These are phyloP conservation scores for Meira nashicola DNA, from an alignment of 1,284 basidiomycete genomes.

Conservation along the genomic window DNA sequence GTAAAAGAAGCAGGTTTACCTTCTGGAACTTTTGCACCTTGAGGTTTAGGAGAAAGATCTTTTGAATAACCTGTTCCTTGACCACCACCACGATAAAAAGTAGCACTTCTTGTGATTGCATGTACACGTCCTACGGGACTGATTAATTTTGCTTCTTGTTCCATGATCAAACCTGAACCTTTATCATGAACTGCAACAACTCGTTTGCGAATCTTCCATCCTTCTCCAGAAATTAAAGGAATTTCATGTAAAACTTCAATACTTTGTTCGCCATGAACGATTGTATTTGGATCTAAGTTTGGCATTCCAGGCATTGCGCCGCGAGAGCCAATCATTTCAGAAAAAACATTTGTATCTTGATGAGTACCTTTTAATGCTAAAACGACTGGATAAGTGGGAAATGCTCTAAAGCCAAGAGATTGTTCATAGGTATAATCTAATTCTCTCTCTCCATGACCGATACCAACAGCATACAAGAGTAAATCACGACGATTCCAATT, in stretches of 20 bases:
- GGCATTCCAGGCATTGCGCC: conserved; percentile 34
- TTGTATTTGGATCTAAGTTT: conserved; percentile 50
- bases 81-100: conserved; percentile 42
- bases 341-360: conserved; percentile 48
- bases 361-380: conserved; percentile 40
- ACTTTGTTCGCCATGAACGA: conserved; percentile 54
- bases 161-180: conserved; percentile 35
- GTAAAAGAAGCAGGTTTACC: conserved; percentile 26
- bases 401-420: conserved; percentile 44
- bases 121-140: conserved; percentile 30
- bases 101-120: conserved; percentile 32
- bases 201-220: conserved; percentile 42
- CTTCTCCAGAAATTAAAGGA: conserved; percentile 34
- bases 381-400: conserved; percentile 54
- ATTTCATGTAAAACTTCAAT: conserved; percentile 51
- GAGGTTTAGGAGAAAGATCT: conserved; percentile 22
- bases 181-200: conserved; percentile 40
- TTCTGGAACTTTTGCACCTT: conserved; percentile 23
- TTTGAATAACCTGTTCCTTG: conserved; percentile 40
- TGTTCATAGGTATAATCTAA: conserved; percentile 52
- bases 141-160: conserved; percentile 34
- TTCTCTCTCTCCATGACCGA: conserved; percentile 48
- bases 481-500: conserved; percentile 53
- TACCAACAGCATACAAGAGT: conserved; percentile 48
- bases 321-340: conserved; percentile 33